Conservation (phyloP, 164 flowering plant species). For the Aristolochia contorta region DNA sequence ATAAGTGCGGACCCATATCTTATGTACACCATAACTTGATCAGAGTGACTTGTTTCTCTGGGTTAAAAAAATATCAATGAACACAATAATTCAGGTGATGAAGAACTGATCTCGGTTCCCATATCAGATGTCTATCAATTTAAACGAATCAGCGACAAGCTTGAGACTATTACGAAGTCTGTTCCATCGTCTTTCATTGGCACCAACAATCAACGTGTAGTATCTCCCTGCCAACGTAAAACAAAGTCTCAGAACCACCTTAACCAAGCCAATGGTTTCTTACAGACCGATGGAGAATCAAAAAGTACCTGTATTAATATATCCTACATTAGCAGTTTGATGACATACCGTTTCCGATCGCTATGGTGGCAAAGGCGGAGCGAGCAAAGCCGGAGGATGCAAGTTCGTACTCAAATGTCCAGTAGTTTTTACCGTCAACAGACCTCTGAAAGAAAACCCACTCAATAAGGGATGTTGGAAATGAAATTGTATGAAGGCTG, state of each 20-base stretch:
- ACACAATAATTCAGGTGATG: too few relatives aligned
- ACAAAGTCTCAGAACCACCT: neutral
- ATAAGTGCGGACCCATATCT: too few relatives aligned
- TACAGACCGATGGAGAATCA: too few relatives aligned
- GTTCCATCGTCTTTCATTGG: slow-evolving; percentile 72
- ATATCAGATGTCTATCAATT: slow-evolving; percentile 44
- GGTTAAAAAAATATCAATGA: too few relatives aligned
- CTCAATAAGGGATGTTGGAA: neutral
- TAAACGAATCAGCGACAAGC: slow-evolving; percentile 85
- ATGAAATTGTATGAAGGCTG: neutral
- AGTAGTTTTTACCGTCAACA: slow-evolving; percentile 63
- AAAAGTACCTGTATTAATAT: neutral
- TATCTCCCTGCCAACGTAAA: slow-evolving; percentile 40
- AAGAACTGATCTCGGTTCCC: too few relatives aligned
- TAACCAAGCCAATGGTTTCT: neutral
- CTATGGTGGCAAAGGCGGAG: slow-evolving; percentile 61
- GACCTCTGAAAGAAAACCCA: slow-evolving; percentile 24
- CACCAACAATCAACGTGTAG: slow-evolving; percentile 72
- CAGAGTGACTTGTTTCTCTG: too few relatives aligned
- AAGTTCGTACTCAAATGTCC: slow-evolving; percentile 63
- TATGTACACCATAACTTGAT: too few relatives aligned
- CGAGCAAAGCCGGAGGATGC: slow-evolving; percentile 52
- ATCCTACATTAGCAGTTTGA: neutral
- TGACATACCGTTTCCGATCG: slow-evolving; percentile 63
- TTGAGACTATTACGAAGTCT: slow-evolving; percentile 48